Percentiles rank a stretch among this genome's conserved stretches.
These are phyloP conservation scores for Spathaspora girioi DNA, from an alignment of 805 yeast genomes.

Conservation along the genomic window DNA sequence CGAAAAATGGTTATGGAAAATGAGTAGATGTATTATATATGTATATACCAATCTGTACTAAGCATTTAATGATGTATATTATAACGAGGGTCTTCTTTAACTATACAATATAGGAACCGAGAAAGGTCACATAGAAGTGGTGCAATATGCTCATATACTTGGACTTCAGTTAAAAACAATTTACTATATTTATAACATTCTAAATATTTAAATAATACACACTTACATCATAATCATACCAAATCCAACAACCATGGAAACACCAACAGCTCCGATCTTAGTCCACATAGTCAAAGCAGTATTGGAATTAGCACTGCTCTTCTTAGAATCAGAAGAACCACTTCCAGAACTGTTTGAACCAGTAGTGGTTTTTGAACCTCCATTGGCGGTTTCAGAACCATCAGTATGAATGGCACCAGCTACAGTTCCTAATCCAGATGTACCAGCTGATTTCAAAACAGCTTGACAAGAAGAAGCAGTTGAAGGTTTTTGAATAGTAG, in stretches of 20 bases:
- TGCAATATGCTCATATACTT: too few species aligned
- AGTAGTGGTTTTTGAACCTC: constrained; percentile 17
- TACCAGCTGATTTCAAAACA: constrained; percentile 61
- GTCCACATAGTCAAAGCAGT: constrained; percentile 9
- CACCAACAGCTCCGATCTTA: constrained; percentile 17
- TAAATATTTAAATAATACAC: constrained; percentile 1
- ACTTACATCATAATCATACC: constrained; percentile 19
- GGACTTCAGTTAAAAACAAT: too few species aligned
- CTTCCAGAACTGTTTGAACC: constrained; percentile 13
- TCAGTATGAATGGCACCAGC: constrained; percentile 25
- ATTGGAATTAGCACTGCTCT: constrained; percentile 14
- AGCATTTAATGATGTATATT: neutral
- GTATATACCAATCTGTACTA: neutral
- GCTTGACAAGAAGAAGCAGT: constrained; percentile 51
- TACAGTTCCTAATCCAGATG: constrained; percentile 62
- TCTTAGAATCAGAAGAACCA: constrained; percentile 17
- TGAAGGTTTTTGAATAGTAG: constrained; percentile 29
- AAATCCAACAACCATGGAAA: constrained; percentile 23
- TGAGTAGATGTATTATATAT: constrained; percentile 3
- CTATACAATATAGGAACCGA: too few species aligned
- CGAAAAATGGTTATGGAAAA: constrained; percentile 40
- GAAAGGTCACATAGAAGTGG: too few species aligned
- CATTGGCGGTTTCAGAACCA: constrained; percentile 8
- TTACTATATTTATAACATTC: neutral
- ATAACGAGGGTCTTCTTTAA: too few species aligned